phyloP scores from a whole-genome alignment of 2,329 filamentous ascomycete genomes.

The Xylaria arbuscula region DNA sequence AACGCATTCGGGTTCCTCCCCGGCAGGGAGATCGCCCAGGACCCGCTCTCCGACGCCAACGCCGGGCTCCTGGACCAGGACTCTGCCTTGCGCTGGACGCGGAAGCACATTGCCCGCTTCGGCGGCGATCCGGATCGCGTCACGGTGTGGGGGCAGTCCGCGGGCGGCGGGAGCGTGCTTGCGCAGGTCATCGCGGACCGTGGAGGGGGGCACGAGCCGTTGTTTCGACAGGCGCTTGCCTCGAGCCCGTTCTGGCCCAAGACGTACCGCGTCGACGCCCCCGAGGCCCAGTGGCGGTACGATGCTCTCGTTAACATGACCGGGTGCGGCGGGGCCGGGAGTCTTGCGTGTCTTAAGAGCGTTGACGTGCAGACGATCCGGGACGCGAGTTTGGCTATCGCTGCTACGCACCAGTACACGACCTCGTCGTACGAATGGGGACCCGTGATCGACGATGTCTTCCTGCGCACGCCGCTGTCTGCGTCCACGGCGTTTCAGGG shows the following conservation, averaged over 20 bases:
- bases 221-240: slow-evolving; percentile 63
- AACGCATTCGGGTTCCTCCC: slow-evolving; percentile 68
- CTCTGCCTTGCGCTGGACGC: slow-evolving; percentile 61
- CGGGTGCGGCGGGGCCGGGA: slow-evolving; percentile 60
- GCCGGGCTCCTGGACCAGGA: slow-evolving; percentile 63
- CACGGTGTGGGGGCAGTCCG: slow-evolving; percentile 65
- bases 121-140: slow-evolving; percentile 62
- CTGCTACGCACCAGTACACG: slow-evolving; percentile 62
- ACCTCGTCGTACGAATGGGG: slow-evolving; percentile 69
- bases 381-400: slow-evolving; percentile 62
- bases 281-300: slow-evolving; percentile 64
- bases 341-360: slow-evolving; percentile 65
- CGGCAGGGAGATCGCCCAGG: slow-evolving; percentile 47
- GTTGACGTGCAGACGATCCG: slow-evolving; percentile 64
- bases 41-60: slow-evolving; percentile 59
- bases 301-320: slow-evolving; percentile 58
- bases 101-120: slow-evolving; percentile 58
- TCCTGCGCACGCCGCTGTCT: slow-evolving; percentile 62
- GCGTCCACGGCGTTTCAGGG: slow-evolving; percentile 50
- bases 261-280: slow-evolving; percentile 63
- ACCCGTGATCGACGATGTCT: slow-evolving; percentile 67
- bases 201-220: slow-evolving; percentile 49
- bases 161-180: slow-evolving; percentile 64
- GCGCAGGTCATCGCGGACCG: slow-evolving; percentile 61
- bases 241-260: slow-evolving; percentile 68